phyloP scores from a whole-genome alignment of 495 filamentous ascomycete genomes.

The Xylaria flabelliformis region DNA sequence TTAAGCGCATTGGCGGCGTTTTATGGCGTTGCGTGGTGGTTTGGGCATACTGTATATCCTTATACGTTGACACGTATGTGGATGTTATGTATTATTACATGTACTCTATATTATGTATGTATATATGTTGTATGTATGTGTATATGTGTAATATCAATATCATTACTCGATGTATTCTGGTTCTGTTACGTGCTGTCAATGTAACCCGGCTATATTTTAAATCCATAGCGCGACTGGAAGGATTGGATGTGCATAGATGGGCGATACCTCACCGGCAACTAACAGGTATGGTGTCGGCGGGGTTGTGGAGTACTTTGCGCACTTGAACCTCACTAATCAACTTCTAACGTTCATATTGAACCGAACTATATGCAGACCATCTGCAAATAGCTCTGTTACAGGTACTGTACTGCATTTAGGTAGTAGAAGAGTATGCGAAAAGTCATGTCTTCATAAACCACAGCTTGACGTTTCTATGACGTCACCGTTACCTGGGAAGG shows the following conservation, averaged over 20 bases:
- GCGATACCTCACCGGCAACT: background rate
- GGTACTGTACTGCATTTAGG: background rate
- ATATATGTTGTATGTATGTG: slow-evolving; percentile 10
- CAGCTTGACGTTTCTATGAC: slow-evolving; percentile 4
- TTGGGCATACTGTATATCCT: slow-evolving; percentile 3
- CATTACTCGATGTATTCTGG: background rate
- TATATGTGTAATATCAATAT: background rate
- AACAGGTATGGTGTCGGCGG: background rate
- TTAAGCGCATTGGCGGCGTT: slow-evolving; percentile 33
- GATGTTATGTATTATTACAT: slow-evolving; percentile 16
- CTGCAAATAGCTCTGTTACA: background rate
- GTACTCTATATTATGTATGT: slow-evolving; percentile 10
- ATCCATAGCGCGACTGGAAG: too few relatives aligned
- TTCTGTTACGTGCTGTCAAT: background rate
- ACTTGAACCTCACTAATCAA: background rate
- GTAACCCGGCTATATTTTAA: background rate
- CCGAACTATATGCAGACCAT: background rate
- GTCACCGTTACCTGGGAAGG: background rate
- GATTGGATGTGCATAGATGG: background rate
- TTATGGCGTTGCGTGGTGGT: slow-evolving; percentile 31
- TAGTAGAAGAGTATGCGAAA: background rate
- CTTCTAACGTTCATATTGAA: background rate
- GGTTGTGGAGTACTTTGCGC: slow-evolving; percentile 10
- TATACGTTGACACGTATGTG: background rate
- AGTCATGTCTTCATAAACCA: background rate